Conservation (phyloP, 805 yeast genomes). For the Monosporozyma aerobia region DNA sequence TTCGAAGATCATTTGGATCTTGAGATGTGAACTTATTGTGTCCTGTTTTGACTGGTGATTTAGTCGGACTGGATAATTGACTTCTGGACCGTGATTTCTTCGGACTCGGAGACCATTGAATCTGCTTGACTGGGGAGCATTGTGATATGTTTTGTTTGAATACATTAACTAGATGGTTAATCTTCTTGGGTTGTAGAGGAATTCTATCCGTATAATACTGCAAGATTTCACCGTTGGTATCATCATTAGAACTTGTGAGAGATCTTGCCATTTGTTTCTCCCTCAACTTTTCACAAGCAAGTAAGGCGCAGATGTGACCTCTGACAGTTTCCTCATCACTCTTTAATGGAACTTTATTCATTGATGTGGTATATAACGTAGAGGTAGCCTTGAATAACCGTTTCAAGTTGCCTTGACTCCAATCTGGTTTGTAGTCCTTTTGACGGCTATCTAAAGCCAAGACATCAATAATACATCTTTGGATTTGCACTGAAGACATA, state of each 20-base stretch:
- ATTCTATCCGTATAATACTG: conserved; percentile 42
- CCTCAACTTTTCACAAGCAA: conserved; percentile 45
- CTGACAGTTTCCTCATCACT: conserved; percentile 55
- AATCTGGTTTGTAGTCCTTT: conserved; percentile 13
- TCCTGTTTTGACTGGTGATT: conserved; percentile 8
- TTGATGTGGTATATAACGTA: conserved; percentile 39
- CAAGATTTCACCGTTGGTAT: conserved; percentile 13
- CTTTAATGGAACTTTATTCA: conserved; percentile 44
- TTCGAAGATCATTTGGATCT: conserved; percentile 23
- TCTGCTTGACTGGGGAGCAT: conserved; percentile 25
- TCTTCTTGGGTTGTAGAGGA: conserved; percentile 44
- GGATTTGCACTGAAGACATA: conserved; percentile 25
- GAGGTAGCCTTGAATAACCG: conserved; percentile 22
- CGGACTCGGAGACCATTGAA: conserved; percentile 27
- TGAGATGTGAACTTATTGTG: conserved; percentile 20
- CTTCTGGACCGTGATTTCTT: conserved; percentile 12
- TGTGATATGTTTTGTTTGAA: conserved; percentile 36
- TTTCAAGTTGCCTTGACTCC: conserved; percentile 22
- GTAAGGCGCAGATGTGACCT: conserved; percentile 55
- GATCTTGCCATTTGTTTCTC: conserved; percentile 23
- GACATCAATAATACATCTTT: conserved; percentile 22
- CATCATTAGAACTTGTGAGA: neutral
- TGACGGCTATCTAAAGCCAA: conserved; percentile 13
- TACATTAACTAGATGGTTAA: conserved; percentile 36
- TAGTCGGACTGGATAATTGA: conserved; percentile 7